Base-by-base conservation (phyloP, 1,284 basidiomycete genomes). In the Ceratobasidium theobromae region DNA sequence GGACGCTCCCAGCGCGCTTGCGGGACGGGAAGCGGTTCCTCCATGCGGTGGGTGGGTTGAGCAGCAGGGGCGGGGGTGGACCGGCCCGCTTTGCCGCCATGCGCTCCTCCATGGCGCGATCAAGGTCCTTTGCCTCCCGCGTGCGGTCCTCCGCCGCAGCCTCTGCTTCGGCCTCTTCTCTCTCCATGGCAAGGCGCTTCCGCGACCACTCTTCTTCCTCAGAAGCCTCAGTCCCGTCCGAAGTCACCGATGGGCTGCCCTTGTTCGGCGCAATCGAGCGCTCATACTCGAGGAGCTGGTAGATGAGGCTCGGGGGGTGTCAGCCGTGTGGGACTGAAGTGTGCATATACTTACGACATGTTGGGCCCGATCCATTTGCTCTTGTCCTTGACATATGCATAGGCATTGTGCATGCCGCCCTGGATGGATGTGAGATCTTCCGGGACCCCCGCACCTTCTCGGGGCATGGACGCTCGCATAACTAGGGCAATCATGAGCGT, bases 231-330 rank as follows among this genome's bases (percentile, higher is more conserved):
- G 84, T 80, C 33, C 73, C 73, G 72, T 88, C 81, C 69, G 86
- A 84, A 38, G 75, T 75, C 35, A 40, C 60, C 25, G 38, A 64
- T 21, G 52, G 16, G 79, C 48, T 35, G 16, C 46, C 58, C 58
- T 64, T 64, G 35, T 76, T 49, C 81, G 84, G 86, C 35, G 75
- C 76, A 53, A 97, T 81, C 64, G 84, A 83, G 68, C 93, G 89
- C 75, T 95, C 93, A 77, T 95, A 98, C 74, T 97, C 95, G 73
- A 96, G 83, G 41, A 98, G 82, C 79, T 97, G 94, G 82, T 96
- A 98, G 76, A 98, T 96, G 74, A 98, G 87, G 65, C 93, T 95
- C 27, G 30, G 60, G 69, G 68, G 67, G 38, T 64, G 64, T 69
- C 23, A 68, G 60, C 66, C 6, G 40, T n/a, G 16, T 43, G 16